Evolutionary conservation across 148 eudicot genomes (phyloP).

Genomic region (Mesembryanthemum crystallinum): DNA sequence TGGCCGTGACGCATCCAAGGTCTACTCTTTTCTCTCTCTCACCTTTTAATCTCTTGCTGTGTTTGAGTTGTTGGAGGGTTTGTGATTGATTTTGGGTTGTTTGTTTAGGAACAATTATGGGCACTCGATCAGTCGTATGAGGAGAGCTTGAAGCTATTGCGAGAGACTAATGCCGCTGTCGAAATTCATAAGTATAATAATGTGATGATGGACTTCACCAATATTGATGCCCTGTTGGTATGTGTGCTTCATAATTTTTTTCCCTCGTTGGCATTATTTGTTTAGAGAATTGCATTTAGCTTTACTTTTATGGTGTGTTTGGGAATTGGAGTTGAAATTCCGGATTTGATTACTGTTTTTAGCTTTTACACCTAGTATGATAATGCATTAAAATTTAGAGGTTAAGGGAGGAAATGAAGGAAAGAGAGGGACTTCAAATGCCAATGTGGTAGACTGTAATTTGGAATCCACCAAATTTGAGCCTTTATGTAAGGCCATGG

Average conservation of each 20-base stretch:
- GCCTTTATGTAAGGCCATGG: too few relatives aligned
- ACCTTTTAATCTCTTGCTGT: neutral
- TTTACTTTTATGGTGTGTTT: neutral
- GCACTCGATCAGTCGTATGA: constrained; percentile 59
- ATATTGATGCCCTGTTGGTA: constrained; percentile 59
- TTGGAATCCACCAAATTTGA: too few relatives aligned
- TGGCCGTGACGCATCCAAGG: constrained; percentile 69
- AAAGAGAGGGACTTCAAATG: too few relatives aligned
- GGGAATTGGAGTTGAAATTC: neutral
- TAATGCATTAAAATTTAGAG: too few relatives aligned
- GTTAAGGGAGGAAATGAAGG: too few relatives aligned
- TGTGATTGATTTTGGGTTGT: constrained; percentile 2
- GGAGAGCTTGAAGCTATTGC: constrained; percentile 62
- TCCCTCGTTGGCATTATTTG: too few relatives aligned
- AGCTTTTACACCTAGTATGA: too few relatives aligned
- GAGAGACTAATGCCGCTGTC: constrained; percentile 85
- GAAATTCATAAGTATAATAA: constrained; percentile 67
- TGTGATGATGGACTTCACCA: constrained; percentile 55
- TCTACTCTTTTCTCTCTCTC: constrained; percentile 21
- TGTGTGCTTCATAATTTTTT: constrained; percentile 13
- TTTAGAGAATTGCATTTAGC: neutral
- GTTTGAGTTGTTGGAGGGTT: constrained; percentile 15
- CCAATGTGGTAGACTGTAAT: too few relatives aligned
- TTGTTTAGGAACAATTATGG: constrained; percentile 64
- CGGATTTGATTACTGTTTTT: too few relatives aligned